Evolutionary conservation across 768 basidiomycete species (phyloP), one percentile per base, ranked within the genome.

Genomic region (Aureoboletus auriporus): DNA sequence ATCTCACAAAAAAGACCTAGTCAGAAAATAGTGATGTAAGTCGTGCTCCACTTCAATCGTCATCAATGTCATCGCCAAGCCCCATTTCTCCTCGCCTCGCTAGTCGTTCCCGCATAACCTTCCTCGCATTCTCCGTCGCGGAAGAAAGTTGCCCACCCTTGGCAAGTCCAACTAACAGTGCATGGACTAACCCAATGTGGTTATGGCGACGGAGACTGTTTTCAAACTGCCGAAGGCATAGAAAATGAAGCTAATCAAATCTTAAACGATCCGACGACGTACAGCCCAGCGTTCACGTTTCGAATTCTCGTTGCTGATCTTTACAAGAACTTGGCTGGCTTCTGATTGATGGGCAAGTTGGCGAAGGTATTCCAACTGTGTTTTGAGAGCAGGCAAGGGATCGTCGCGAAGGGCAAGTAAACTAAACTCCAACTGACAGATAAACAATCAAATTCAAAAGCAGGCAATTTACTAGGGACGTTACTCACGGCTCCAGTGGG

Each of bases 141-240:
- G 72, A 63, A 17, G 77, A 71, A 28, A 93, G 70, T 51, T 73
- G 76, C 4, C 83, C 86, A 7, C 77, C 76, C 62, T 85, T 86
- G 9, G 89, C 90, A 17, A 94, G 73, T 10, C 80, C 83, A 16
- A 79, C 65, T n/a, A 89, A 68, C 29, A 93, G 70, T 0, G 80
- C 83, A 61, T 92, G 85, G 6, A 83, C 81, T 17, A 93, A 72
- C 30, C 93, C 89, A 40, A 93, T 76, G 64, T 93, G 87, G 57
- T 94, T 95, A 60, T 94, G 92, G 57, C 83, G 75, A 35, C 92
- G 81, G 34, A 93, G 73, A 53, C 86, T 84, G 69, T 94, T 93
- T 69, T 93, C 89, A 53, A 93, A 90, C 88, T 92, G 57, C 13
- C 47, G 40, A 44, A 55, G 43, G 52, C n/a, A 46, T 45, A 30